phyloP scores from a whole-genome alignment of 768 basidiomycete genomes.

The Kwoniella shandongensis region DNA sequence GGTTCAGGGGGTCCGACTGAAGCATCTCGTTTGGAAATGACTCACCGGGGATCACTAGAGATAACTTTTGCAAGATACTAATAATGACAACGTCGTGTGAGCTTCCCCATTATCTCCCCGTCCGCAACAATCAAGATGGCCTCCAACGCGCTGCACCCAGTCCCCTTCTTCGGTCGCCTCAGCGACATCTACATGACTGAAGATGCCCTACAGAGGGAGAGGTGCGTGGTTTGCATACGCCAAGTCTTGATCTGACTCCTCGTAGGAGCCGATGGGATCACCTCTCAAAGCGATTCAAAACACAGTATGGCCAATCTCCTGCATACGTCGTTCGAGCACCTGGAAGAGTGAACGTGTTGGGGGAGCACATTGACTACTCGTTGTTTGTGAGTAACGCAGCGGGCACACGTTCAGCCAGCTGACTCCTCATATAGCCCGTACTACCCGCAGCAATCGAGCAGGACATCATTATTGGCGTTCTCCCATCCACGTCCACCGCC shows the following conservation, averaged over 20 bases:
- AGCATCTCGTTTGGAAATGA: too few relatives aligned
- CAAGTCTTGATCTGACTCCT: too few relatives aligned
- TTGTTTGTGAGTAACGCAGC: constrained; percentile 25
- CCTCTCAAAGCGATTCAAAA: constrained; percentile 24
- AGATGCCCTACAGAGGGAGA: neutral
- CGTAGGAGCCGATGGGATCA: constrained; percentile 32
- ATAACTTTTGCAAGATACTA: too few relatives aligned
- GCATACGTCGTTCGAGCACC: constrained; percentile 42
- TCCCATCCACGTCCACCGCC: constrained; percentile 35
- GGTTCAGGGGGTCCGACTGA: too few relatives aligned
- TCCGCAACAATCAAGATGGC: neutral
- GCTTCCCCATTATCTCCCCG: too few relatives aligned
- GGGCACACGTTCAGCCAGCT: neutral
- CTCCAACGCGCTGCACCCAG: neutral
- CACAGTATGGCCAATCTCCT: constrained; percentile 26
- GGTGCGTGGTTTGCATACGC: neutral
- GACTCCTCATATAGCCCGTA: constrained; percentile 58
- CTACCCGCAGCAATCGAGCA: constrained; percentile 80
- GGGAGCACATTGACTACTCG: constrained; percentile 51
- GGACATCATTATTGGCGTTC: constrained; percentile 78
- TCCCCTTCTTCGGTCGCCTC: neutral
- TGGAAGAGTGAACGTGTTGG: constrained; percentile 46
- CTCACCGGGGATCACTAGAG: too few relatives aligned
- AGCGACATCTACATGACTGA: neutral
- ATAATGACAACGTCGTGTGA: too few relatives aligned